phyloP scores from a whole-genome alignment of 257 asterid species.

The Rubia yunnanensis region DNA sequence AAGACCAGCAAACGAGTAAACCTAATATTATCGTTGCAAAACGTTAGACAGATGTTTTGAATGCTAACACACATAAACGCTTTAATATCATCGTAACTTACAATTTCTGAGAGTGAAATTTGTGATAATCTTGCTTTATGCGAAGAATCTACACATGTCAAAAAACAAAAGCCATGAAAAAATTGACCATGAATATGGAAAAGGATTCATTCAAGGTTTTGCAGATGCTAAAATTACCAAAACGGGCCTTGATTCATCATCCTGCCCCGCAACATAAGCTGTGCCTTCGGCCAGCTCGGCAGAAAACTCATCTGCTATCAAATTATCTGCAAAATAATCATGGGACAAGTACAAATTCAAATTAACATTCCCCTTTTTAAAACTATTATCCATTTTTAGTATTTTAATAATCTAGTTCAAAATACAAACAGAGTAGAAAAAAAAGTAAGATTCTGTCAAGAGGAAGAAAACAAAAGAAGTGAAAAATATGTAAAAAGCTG shows the following conservation, averaged over 20 bases:
- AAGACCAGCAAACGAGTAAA: constrained; percentile 67
- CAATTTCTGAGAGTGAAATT: constrained; percentile 73
- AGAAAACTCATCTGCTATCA: constrained; percentile 94
- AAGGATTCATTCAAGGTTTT: background rate
- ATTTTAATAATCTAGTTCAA: constrained; percentile 5
- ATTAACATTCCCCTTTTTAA: background rate
- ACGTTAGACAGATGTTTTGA: background rate
- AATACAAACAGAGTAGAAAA: constrained; percentile 3
- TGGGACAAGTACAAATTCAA: background rate
- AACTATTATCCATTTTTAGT: background rate
- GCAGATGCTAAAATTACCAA: constrained; percentile 34
- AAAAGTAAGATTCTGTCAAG: constrained; percentile 29
- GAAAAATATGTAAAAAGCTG: constrained; percentile 5
- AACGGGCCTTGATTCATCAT: constrained; percentile 81
- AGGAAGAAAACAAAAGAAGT: constrained; percentile 23
- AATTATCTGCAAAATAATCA: constrained; percentile 34
- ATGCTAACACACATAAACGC: background rate
- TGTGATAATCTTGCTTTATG: constrained; percentile 89
- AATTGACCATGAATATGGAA: background rate
- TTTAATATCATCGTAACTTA: constrained; percentile 17
- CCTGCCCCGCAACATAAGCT: constrained; percentile 95
- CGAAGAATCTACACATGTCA: constrained; percentile 53
- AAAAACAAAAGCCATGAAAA: background rate
- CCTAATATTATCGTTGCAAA: constrained; percentile 21
- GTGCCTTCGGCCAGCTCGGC: constrained; percentile 88